Conservation (phyloP, 257 asterid species). For the Nicotiana noctiflora region DNA sequence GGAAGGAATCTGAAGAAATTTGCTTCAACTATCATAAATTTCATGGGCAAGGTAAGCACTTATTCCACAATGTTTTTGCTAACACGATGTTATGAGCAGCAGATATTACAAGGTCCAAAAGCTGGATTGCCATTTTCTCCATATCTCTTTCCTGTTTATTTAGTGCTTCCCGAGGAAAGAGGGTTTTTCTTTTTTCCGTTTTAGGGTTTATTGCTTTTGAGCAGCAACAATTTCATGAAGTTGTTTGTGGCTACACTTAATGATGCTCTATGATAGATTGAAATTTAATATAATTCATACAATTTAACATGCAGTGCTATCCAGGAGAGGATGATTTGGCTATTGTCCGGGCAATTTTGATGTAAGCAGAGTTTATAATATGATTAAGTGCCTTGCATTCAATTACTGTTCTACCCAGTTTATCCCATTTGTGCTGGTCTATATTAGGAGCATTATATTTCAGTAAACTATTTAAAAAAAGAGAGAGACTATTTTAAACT, state of each 20-base stretch:
- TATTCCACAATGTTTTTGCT: neutral
- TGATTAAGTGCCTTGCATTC: neutral
- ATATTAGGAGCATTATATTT: neutral
- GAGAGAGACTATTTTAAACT: neutral
- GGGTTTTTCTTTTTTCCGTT: neutral
- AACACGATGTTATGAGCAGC: neutral
- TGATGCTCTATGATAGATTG: neutral
- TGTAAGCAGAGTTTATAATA: slow-evolving; percentile 47
- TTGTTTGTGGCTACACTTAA: neutral
- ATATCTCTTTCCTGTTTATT: neutral
- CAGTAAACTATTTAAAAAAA: neutral
- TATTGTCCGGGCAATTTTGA: slow-evolving; percentile 77
- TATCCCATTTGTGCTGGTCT: neutral
- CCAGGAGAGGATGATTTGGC: slow-evolving; percentile 98
- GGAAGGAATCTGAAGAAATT: slow-evolving; percentile 80
- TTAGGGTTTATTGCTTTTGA: neutral
- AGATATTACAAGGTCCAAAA: neutral
- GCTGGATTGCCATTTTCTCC: neutral
- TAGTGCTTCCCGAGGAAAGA: neutral
- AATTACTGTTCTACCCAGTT: neutral
- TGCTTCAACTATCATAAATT: slow-evolving; percentile 75
- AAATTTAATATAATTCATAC: slow-evolving; percentile 6
- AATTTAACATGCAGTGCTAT: slow-evolving; percentile 68
- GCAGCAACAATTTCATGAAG: neutral
- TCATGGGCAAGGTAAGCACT: slow-evolving; percentile 78